phyloP scores from a whole-genome alignment of 805 yeast species.

The Brettanomyces sp. region DNA sequence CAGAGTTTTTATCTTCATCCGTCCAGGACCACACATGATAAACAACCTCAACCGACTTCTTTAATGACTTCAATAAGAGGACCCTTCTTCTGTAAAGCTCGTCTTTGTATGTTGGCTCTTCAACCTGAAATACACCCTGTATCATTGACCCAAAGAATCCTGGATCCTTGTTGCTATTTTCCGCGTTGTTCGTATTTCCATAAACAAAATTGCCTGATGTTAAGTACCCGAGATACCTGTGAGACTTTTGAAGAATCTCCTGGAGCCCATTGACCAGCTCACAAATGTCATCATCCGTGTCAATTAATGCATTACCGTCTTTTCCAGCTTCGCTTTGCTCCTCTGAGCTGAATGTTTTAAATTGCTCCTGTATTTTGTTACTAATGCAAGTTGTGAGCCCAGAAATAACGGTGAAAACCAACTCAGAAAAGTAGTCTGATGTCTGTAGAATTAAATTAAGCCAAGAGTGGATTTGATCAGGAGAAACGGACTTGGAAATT shows the following conservation, averaged over 20 bases:
- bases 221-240: constrained; percentile 34
- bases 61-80: constrained; percentile 54
- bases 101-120: constrained; percentile 44
- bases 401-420: constrained; percentile 15
- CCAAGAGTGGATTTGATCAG: constrained; percentile 21
- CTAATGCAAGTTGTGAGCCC: constrained; percentile 20
- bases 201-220: constrained; percentile 11
- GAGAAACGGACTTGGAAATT: constrained; percentile 11
- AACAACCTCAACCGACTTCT: constrained; percentile 44
- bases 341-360: constrained; percentile 4
- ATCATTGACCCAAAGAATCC: constrained; percentile 61
- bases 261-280: constrained; percentile 51
- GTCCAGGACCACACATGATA: constrained; percentile 66
- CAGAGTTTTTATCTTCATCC: constrained; percentile 29
- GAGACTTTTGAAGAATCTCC: constrained; percentile 50
- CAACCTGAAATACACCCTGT: constrained; percentile 72
- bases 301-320: constrained; percentile 9
- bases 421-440: constrained; percentile 17
- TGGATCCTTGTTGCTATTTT: constrained; percentile 22
- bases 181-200: constrained; percentile 5
- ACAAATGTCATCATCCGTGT: constrained; percentile 32
- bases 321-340: constrained; percentile 4
- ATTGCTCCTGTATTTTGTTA: constrained; percentile 17
- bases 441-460: constrained; percentile 14
- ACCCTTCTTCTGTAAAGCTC: constrained; percentile 45